Evolutionary conservation across 148 eudicot species (phyloP), one percentile per base, ranked within the genome.

Genomic region (Camellia sinensis): DNA sequence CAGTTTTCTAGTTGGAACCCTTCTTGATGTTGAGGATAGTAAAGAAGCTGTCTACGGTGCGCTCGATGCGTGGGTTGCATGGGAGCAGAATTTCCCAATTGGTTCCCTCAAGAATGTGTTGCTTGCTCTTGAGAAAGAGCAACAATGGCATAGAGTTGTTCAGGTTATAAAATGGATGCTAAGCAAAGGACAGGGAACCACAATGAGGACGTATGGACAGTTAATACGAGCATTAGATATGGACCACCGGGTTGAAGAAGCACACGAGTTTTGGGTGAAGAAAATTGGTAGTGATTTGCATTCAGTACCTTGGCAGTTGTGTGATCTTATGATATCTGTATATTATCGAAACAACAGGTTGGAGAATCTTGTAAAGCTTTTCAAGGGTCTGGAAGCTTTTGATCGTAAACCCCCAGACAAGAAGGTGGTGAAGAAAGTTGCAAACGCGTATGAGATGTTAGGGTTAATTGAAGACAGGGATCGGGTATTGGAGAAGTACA

Each of bases 101-200:
- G 92, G 91, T 46, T 74, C 90, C 0, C 80, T 93, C 41, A 96
- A 91, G 87, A 76, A 81, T n/a, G 92, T 89, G n/a, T 73, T 96
- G 78, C 73, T 87, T 79, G 15, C 82, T 73, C 95, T 96, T 45
- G 95, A 96, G 88, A 96, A 83, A 84, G 87, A 92, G 60, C 90
- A 96, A 67, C 92, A 96, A 45, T 96, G 99, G 99, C 99, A 91
- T 81, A 86, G 92, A 80, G 79, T 91, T 77, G 80, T 96, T 52
- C 97, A 96, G 87, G 99, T 96, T 19, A 86, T 92, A 14, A 96
- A 96, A 80, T 96, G 99, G 97, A 92, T 93, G 89, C 83, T 96
- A 80, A 93, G 99, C 89, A 96, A 96, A 81, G 99, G 99, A 67
- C 98, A 93, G 84, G 98, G 97, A 71, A 92, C 84, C 79, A 96